Evolutionary conservation across 83 land plant genomes (phyloP).

Genomic region (Diphasiastrum complanatum): DNA sequence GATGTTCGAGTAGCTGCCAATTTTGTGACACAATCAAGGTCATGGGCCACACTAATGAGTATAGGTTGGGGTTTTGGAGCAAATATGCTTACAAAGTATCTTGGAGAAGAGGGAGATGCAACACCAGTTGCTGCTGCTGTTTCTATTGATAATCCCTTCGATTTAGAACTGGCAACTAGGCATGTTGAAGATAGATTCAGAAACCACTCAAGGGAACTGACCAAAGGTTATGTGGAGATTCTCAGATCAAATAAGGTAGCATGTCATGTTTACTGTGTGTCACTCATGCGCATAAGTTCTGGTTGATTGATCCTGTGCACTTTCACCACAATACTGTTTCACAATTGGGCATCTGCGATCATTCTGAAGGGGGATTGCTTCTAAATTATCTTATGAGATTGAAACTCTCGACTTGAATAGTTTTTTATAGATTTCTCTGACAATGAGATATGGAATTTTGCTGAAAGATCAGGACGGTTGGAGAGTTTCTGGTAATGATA

Average conservation of each 20-base stretch:
- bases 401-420: too few relatives aligned
- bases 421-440: too few relatives aligned
- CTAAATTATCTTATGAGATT: too few relatives aligned
- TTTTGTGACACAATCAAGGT: conserved; percentile 54
- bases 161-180: conserved; percentile 61
- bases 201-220: too few relatives aligned
- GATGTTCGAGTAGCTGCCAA: conserved; percentile 71
- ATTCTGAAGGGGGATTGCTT: too few relatives aligned
- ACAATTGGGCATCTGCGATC: too few relatives aligned
- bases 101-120: conserved; percentile 66
- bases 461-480: too few relatives aligned
- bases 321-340: too few relatives aligned
- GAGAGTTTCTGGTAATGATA: too few relatives aligned
- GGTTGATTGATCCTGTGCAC: too few relatives aligned
- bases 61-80: conserved; percentile 97
- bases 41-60: conserved; percentile 74
- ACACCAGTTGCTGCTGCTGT: conserved; percentile 86
- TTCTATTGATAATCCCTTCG: conserved; percentile 85
- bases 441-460: too few relatives aligned
- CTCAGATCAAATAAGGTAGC: conserved; percentile 89
- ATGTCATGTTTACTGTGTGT: too few relatives aligned
- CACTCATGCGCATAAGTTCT: background rate
- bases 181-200: conserved; percentile 32
- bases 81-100: conserved; percentile 88
- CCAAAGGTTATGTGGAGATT: conserved; percentile 61